Evolutionary conservation across 192 early-diverging fungal species (phyloP).

Genomic region (Haplosporangium gracile): DNA sequence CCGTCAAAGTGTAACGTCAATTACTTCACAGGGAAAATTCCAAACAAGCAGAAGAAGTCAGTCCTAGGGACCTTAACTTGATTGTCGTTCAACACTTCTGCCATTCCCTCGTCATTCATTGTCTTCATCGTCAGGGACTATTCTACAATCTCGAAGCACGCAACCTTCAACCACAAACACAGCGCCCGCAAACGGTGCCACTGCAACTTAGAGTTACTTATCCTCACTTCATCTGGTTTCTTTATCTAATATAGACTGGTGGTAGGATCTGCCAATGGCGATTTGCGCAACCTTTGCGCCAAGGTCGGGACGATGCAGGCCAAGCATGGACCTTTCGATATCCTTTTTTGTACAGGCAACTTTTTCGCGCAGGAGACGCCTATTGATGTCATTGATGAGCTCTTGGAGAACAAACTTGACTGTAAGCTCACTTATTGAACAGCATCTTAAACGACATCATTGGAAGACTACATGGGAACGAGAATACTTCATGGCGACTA

Average conservation of each 20-base stretch:
- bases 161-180: not conserved
- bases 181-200: too few species aligned
- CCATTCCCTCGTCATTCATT: not conserved
- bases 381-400: conserved; percentile 60
- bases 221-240: not conserved
- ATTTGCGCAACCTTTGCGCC: conserved; percentile 73
- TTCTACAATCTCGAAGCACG: too few species aligned
- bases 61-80: too few species aligned
- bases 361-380: conserved; percentile 73
- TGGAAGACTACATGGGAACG: not conserved
- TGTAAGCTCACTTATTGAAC: conserved; percentile 20
- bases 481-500: not conserved
- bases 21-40: not conserved
- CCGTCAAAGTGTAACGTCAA: conserved; percentile 48
- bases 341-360: conserved; percentile 85
- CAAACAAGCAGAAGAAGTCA: not conserved
- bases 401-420: conserved; percentile 69
- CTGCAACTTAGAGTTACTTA: not conserved
- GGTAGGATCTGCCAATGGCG: conserved; percentile 81
- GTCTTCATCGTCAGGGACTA: too few species aligned
- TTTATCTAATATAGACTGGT: conserved; percentile 66
- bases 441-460: too few species aligned
- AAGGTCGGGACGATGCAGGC: conserved; percentile 82
- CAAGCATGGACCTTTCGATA: conserved; percentile 91
- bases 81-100: not conserved